Base-by-base conservation (phyloP, 73 alveolate species). In the Paramecium octaurelia region DNA sequence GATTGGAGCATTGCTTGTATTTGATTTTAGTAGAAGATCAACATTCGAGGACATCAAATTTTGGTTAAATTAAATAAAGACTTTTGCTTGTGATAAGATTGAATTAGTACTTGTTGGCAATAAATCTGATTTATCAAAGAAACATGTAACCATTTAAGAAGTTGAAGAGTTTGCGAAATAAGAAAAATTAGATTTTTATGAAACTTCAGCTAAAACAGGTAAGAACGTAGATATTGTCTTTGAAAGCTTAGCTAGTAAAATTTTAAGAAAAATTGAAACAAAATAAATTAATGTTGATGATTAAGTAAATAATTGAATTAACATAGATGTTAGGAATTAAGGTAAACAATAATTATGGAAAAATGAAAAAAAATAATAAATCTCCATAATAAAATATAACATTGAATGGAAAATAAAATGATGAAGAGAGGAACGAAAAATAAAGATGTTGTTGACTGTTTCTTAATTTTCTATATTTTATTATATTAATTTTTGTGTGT, bases 181-280 rank as follows among this genome's bases (percentile, higher is more conserved):
- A 59, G 77, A 96, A 50, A 93, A 87, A 14, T 58, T 96, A 38
- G 71, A 92, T 48, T 94, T 96, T 94, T 94, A 92, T 58, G 98
- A 96, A 48, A 94, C 98, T 11, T 92, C 96, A 6, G 98, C 98
- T 11, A 96, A 96, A 84, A 94, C 97, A 31, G 95, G 96, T 14
- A 59, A 92, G 42, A 96, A 96, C 89, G 97, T 96, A 1, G 98
- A 96, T 86, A 86, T 88, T 77, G 91, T 60, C 48, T 80, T 80
- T 46, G 91, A 80, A 48, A 42, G 35, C 8, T 1, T 80, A 27
- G 91, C 91, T 11, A 80, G 21, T 35, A 80, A 46, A 80, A 64
- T 80, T 31, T 80, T 44, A 42, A 42, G 91, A 24, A 80, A 80
- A 80, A 80, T 80, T 27, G 70, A 80, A 80, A 80, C 70, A 1